A percentile compares a stretch with the other conserved stretches of the same genome.
phyloP scores from a whole-genome alignment of 2,329 filamentous ascomycete genomes.

The Pseudogymnoascus sp. region DNA sequence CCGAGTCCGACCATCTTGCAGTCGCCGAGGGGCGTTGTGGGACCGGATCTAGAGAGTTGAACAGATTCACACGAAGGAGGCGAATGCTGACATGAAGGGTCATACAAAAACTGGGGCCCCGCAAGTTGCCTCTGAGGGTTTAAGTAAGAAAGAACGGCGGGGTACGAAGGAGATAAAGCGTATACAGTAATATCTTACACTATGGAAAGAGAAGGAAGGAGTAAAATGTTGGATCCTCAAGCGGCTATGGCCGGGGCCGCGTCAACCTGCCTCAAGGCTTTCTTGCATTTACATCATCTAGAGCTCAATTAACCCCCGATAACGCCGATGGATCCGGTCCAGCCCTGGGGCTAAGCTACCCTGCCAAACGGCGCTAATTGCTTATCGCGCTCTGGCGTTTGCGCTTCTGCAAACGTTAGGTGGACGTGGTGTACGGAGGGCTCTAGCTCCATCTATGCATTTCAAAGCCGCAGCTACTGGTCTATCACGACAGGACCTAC shows the following conservation, averaged over 20 bases:
- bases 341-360: neutral
- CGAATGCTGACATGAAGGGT: neutral
- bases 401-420: constrained; percentile 1
- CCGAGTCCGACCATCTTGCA: constrained; percentile 5
- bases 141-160: neutral
- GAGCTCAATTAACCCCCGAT: neutral
- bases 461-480: constrained; percentile 1
- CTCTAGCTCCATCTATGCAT: constrained; percentile 7
- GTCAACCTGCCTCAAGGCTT: neutral
- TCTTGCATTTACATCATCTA: constrained; percentile 1
- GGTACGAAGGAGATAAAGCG: neutral
- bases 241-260: neutral
- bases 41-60: neutral
- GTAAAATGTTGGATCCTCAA: neutral
- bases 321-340: constrained; percentile 7
- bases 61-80: neutral
- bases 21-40: neutral
- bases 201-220: neutral
- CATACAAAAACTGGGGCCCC: neutral
- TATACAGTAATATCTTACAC: constrained; percentile 4
- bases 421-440: neutral
- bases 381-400: constrained; percentile 6
- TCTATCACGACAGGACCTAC: neutral
- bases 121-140: neutral
- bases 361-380: neutral